Conservation (phyloP, 306 rosid species). For the Rosa chinensis region DNA sequence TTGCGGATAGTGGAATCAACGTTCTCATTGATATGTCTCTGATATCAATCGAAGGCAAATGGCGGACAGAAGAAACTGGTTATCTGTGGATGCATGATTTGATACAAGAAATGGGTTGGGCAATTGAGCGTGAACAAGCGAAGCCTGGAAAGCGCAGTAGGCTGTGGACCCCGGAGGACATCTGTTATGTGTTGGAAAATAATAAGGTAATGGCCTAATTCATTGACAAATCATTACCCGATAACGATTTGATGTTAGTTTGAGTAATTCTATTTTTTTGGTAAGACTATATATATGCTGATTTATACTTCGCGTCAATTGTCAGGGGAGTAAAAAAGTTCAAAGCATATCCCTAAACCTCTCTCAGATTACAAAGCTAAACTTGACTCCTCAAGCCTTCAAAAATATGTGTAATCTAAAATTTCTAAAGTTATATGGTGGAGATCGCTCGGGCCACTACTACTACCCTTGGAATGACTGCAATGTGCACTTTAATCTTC, state of each 20-base stretch:
- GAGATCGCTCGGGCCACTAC: not conserved
- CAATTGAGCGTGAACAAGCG: not conserved
- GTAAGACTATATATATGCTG: not conserved
- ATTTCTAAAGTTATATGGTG: conserved; percentile 6
- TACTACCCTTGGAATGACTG: too few relatives aligned
- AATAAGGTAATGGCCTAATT: not conserved
- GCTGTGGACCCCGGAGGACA: not conserved
- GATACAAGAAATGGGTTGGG: conserved; percentile 1
- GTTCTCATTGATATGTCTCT: not conserved
- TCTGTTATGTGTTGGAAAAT: not conserved
- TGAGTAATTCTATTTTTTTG: not conserved
- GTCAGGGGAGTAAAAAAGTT: conserved; percentile 15
- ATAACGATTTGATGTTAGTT: not conserved
- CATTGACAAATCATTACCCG: not conserved
- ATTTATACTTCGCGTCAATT: not conserved
- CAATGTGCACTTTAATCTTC: not conserved
- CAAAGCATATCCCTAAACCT: conserved; percentile 14
- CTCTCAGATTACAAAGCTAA: not conserved
- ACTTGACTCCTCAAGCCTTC: conserved; percentile 22
- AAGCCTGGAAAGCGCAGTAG: not conserved
- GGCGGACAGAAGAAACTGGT: not conserved
- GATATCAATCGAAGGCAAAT: not conserved
- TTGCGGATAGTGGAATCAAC: not conserved
- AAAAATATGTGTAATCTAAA: conserved; percentile 25
- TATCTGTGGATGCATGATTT: not conserved